phyloP scores from a whole-genome alignment of 2,329 filamentous ascomycete genomes.

The Sporothrix humicola region DNA sequence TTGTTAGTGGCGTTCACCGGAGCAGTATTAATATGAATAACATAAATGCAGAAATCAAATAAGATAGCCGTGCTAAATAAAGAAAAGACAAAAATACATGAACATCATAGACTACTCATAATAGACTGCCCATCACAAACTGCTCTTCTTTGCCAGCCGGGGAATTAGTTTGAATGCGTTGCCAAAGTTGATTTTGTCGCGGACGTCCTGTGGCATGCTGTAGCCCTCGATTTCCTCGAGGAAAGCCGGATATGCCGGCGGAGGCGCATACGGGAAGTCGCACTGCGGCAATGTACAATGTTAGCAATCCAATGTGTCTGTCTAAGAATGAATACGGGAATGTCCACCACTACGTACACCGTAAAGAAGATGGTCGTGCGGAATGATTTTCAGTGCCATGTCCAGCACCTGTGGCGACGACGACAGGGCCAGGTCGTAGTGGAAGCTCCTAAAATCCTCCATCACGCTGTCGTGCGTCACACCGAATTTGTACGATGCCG shows the following conservation, averaged over 20 bases:
- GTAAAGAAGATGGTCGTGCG: slow-evolving; percentile 8
- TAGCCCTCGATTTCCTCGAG: neutral
- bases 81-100: no score
- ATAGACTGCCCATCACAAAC: neutral
- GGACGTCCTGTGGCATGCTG: neutral
- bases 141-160: neutral
- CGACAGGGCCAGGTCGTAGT: slow-evolving; percentile 1
- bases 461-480: neutral
- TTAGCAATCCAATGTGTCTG: neutral
- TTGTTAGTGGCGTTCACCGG: no score
- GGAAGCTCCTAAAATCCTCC: neutral
- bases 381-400: slow-evolving; percentile 7
- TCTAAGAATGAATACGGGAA: neutral
- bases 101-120: no score
- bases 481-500: neutral
- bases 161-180: slow-evolving; percentile 2
- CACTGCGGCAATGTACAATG: neutral
- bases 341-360: neutral
- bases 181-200: neutral
- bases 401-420: neutral
- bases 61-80: no score
- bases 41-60: no score
- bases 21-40: no score
- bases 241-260: neutral
- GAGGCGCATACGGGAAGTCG: neutral